Percentiles rank a stretch among this genome's conserved stretches.
Evolutionary conservation across 345 rosid genomes (phyloP).

Genomic region (Dovyalis caffra): DNA sequence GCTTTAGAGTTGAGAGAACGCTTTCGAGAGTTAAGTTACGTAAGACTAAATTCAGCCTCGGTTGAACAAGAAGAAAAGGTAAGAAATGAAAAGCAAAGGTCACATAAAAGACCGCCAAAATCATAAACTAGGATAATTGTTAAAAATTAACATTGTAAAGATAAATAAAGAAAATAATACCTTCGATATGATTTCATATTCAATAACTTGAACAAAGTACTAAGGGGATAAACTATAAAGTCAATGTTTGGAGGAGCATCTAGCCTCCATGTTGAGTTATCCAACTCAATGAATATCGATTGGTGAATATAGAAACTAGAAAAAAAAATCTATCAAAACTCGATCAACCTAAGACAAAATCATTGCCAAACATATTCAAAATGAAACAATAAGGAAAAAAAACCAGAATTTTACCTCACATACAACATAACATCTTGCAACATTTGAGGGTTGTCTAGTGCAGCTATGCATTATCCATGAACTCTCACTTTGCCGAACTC

Average conservation of each 20-base stretch:
- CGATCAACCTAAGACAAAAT: background rate
- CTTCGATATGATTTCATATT: slow-evolving; percentile 46
- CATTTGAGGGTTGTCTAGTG: slow-evolving; percentile 34
- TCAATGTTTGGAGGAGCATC: slow-evolving; percentile 1
- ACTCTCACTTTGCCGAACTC: slow-evolving; percentile 38
- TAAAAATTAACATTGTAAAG: background rate
- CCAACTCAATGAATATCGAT: slow-evolving; percentile 36
- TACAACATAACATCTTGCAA: slow-evolving; percentile 50
- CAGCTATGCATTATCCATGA: slow-evolving; percentile 42
- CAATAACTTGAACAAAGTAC: slow-evolving; percentile 39
- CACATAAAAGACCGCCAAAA: background rate
- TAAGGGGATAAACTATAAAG: slow-evolving; percentile 40
- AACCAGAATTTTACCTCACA: slow-evolving; percentile 29
- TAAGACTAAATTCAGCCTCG: slow-evolving; percentile 47
- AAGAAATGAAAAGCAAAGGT: background rate
- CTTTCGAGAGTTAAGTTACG: slow-evolving; percentile 39
- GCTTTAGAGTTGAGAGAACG: slow-evolving; percentile 33
- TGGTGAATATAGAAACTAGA: slow-evolving; percentile 46
- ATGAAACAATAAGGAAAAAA: background rate
- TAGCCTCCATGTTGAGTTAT: slow-evolving; percentile 19
- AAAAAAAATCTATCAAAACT: background rate
- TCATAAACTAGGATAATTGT: background rate
- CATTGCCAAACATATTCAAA: background rate
- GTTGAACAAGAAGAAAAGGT: background rate
- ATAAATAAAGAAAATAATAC: slow-evolving; percentile 5